phyloP scores from a whole-genome alignment of 2,329 filamentous ascomycete genomes.

The Alternaria longipes region DNA sequence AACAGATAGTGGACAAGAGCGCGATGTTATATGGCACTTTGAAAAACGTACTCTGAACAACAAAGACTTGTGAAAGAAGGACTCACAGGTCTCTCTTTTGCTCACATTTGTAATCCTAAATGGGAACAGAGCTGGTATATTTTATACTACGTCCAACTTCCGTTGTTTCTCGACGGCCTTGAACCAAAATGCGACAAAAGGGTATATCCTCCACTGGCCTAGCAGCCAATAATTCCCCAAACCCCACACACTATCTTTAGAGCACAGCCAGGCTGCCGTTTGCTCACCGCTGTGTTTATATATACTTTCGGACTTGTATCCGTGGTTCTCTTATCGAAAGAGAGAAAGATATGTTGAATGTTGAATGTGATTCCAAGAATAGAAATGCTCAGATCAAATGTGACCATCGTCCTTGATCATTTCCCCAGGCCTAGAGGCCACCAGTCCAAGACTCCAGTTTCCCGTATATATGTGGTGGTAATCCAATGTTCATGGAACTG shows the following conservation, averaged over 20 bases:
- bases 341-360: neutral
- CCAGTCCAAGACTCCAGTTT: neutral
- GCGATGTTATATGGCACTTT: neutral
- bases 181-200: slow-evolving; percentile 7
- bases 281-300: neutral
- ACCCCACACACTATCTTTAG: slow-evolving; percentile 5
- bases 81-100: neutral
- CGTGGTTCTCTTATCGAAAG: neutral
- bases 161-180: neutral
- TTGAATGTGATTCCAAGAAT: slow-evolving; percentile 5
- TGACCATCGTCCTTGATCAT: slow-evolving; percentile 5
- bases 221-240: slow-evolving; percentile 2
- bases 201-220: slow-evolving; percentile 12
- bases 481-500: neutral
- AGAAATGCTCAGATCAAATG: neutral
- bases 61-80: neutral
- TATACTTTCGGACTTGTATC: slow-evolving; percentile 11
- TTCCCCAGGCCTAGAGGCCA: neutral
- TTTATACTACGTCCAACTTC: neutral
- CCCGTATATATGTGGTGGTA: neutral
- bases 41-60: neutral
- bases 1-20: neutral
- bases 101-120: no score
- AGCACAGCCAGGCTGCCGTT: neutral
- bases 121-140: neutral